Base-by-base conservation (phyloP, 345 rosid species). In the Euphorbia pulcherrima region DNA sequence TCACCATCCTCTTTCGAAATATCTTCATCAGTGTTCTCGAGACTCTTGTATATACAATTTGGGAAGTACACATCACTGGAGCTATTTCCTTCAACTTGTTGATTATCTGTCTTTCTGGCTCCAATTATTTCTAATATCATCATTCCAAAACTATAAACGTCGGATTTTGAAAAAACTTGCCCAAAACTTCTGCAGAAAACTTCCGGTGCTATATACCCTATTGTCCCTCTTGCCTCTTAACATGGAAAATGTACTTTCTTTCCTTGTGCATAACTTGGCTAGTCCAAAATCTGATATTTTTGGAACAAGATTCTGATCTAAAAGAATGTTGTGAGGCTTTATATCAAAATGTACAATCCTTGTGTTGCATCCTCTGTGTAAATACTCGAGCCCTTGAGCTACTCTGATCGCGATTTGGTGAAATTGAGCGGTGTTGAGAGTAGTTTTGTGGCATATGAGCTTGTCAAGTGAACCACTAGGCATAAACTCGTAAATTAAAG, bases 161-260 rank as follows among this genome's bases (percentile, higher is more conserved):
- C 57, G 2, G 54, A 67, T 27, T 54, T 67, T 5, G 40, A 18
- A 7, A 62, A 68, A 55, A 44, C 71, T 57, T 3, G 27, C 1
- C 71, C 71, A 27, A 68, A 68, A 11, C 41, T 53, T 55, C 54
- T 68, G 29, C 39, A 20, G 27, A 67, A 67, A 17, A 67, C 62
- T 29, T 67, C 53, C 9, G 70, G 70, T 1, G 70, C 70, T 39
- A 67, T 40, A 28, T 68, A 56, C 23, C 71, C 71, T 18, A 68
- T 56, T 13, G 71, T 68, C 4, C 63, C 71, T 56, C 71, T 68
- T 3, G 63, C 54, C 23, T 40, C 54, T 20, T n/a, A 10, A 2
- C 53, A 68, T 41, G 3, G 63, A 56, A 23, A 68, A 20, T 2
- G 10, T 57, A 9, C 71, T 57, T 12, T 57, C 40, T 59, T 28